phyloP scores from a whole-genome alignment of 75 land plant genomes.

The Selaginella tamariscina region DNA sequence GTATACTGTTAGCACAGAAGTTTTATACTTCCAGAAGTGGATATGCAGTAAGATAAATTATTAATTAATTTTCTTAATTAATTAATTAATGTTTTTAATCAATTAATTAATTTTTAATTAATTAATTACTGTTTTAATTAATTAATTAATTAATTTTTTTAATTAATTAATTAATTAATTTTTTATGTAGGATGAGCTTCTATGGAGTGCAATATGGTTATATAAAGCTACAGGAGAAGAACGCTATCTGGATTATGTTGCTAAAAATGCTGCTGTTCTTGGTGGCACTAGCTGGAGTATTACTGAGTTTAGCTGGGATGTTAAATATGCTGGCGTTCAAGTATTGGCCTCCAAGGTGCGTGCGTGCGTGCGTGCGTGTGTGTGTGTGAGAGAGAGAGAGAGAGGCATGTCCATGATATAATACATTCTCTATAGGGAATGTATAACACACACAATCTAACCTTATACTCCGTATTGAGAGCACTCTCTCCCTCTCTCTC shows the following conservation, averaged over 20 bases:
- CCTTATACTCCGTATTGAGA: too few species aligned
- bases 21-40: slow-evolving; percentile 34
- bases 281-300: slow-evolving; percentile 56
- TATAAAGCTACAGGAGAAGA: slow-evolving; percentile 40
- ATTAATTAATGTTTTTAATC: too few species aligned
- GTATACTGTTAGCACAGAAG: slow-evolving; percentile 24
- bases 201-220: slow-evolving; percentile 81
- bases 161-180: background rate
- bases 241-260: slow-evolving; percentile 40
- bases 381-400: too few species aligned
- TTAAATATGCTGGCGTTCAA: slow-evolving; percentile 74
- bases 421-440: too few species aligned
- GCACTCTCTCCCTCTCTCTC: too few species aligned
- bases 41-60: slow-evolving; percentile 43
- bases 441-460: too few species aligned
- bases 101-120: too few species aligned
- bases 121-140: too few species aligned
- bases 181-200: slow-evolving; percentile 47
- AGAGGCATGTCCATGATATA: too few species aligned
- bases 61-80: too few species aligned
- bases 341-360: slow-evolving; percentile 46
- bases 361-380: too few species aligned
- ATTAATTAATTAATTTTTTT: background rate
- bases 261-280: slow-evolving; percentile 27
- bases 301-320: slow-evolving; percentile 72